These are phyloP conservation scores for Hyaloscypha finlandica DNA, from an alignment of 495 filamentous ascomycete species.

Conservation along the genomic window DNA sequence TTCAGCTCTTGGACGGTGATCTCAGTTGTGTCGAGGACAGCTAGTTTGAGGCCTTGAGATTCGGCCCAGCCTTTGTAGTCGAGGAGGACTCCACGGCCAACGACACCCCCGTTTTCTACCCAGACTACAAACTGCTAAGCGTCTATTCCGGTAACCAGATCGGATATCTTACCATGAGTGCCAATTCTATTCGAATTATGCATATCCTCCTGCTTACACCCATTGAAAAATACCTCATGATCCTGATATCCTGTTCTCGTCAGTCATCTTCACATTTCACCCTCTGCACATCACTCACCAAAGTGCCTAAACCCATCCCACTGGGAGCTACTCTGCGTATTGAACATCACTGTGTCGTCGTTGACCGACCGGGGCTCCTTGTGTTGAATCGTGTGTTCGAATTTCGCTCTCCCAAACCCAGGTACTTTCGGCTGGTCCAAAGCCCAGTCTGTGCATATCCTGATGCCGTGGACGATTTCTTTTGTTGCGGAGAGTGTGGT, in stretches of 20 bases:
- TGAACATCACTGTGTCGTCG: conserved; percentile 50
- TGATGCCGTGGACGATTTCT: conserved; percentile 49
- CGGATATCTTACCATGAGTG: conserved; percentile 26
- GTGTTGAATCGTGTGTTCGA: conserved; percentile 38
- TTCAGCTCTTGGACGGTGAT: conserved; percentile 46
- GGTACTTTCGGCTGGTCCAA: conserved; percentile 33
- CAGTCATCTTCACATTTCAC: background rate
- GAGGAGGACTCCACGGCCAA: conserved; percentile 60
- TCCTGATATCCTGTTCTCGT: conserved; percentile 24
- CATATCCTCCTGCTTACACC: conserved; percentile 42
- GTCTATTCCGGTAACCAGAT: conserved; percentile 4
- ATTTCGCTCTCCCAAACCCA: conserved; percentile 37
- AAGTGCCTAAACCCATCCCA: conserved; percentile 61
- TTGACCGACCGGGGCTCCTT: conserved; percentile 48
- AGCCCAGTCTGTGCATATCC: conserved; percentile 39
- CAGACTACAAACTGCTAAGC: conserved; percentile 20
- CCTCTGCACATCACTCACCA: conserved; percentile 40
- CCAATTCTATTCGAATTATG: conserved; percentile 34
- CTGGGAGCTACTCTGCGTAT: conserved; percentile 56
- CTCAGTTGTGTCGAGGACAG: conserved; percentile 40
- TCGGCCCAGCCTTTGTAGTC: conserved; percentile 37
- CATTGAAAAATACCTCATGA: conserved; percentile 53
- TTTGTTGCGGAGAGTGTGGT: conserved; percentile 39
- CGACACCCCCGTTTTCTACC: conserved; percentile 39
- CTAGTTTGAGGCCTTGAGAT: conserved; percentile 39